Percentiles rank a stretch among this genome's conserved stretches.
These are phyloP conservation scores for Megacollybia marginata DNA, from an alignment of 768 basidiomycete genomes.

Conservation along the genomic window DNA sequence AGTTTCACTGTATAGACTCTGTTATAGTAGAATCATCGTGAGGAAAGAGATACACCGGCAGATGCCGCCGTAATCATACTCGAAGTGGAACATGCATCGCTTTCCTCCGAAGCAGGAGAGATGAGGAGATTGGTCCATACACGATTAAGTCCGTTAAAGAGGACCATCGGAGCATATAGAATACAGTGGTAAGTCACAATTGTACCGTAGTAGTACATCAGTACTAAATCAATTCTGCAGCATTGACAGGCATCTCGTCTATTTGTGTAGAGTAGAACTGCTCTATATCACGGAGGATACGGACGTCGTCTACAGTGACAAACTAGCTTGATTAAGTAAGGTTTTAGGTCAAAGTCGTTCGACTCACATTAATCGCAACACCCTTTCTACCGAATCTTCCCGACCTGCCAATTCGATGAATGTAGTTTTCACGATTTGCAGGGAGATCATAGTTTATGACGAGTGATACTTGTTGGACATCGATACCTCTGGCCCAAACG, in stretches of 20 bases:
- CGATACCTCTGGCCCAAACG: conserved; percentile 97
- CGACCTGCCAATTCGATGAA: conserved; percentile 98
- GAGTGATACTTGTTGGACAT: conserved; percentile 95
- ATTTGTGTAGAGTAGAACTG: conserved; percentile 97
- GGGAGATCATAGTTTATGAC: conserved; percentile 97
- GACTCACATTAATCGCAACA: conserved; percentile 90
- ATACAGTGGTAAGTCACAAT: not conserved
- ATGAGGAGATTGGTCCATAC: too few relatives aligned
- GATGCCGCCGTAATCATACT: too few relatives aligned
- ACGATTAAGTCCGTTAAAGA: too few relatives aligned
- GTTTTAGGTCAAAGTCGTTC: not conserved
- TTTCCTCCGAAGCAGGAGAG: too few relatives aligned
- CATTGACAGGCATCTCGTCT: conserved; percentile 98
- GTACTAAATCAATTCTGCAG: conserved; percentile 86
- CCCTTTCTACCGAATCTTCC: conserved; percentile 99
- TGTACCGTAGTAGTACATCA: not conserved
- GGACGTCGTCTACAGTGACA: conserved; percentile 92
- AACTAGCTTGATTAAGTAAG: conserved; percentile 40
- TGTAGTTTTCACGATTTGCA: conserved; percentile 98
- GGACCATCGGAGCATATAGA: not conserved
- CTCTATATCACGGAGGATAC: conserved; percentile 95
- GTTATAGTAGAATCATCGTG: too few relatives aligned
- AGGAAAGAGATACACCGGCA: too few relatives aligned
- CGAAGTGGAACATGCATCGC: too few relatives aligned
- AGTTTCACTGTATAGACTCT: too few relatives aligned